Conservation (phyloP, 192 early-diverging fungal genomes). For the Geosiphon pyriformis region DNA sequence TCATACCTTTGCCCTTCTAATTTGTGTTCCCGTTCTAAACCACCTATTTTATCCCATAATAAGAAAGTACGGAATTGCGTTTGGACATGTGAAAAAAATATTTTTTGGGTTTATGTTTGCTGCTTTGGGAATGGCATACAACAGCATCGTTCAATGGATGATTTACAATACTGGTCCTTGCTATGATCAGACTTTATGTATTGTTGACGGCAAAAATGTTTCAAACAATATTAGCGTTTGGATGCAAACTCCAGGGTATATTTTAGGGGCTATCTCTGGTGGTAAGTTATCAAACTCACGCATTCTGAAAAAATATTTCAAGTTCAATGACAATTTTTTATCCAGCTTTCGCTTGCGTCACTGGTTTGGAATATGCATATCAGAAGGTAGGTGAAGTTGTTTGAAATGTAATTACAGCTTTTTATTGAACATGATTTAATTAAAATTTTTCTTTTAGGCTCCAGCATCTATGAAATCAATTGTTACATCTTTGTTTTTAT, state of each 20-base stretch:
- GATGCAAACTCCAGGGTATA: slow-evolving; percentile 53
- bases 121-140: slow-evolving; percentile 51
- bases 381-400: slow-evolving; percentile 31
- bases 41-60: slow-evolving; percentile 53
- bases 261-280: slow-evolving; percentile 58
- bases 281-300: slow-evolving; percentile 19
- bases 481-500: slow-evolving; percentile 62
- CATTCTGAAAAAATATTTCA: neutral
- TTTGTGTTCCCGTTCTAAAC: slow-evolving; percentile 67
- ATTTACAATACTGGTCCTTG: slow-evolving; percentile 55
- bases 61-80: slow-evolving; percentile 41
- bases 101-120: slow-evolving; percentile 59
- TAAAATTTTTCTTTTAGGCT: slow-evolving; percentile 27
- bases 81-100: slow-evolving; percentile 62
- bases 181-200: slow-evolving; percentile 40
- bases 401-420: neutral
- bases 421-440: neutral
- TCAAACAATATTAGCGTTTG: slow-evolving; percentile 53
- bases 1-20: slow-evolving; percentile 58
- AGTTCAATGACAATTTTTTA: neutral
- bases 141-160: slow-evolving; percentile 53
- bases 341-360: slow-evolving; percentile 55
- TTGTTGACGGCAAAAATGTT: neutral
- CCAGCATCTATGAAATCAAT: slow-evolving; percentile 60
- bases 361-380: slow-evolving; percentile 66